These are phyloP conservation scores for Rhynchosporium secalis DNA, from an alignment of 2,329 filamentous ascomycete species.

Conservation along the genomic window DNA sequence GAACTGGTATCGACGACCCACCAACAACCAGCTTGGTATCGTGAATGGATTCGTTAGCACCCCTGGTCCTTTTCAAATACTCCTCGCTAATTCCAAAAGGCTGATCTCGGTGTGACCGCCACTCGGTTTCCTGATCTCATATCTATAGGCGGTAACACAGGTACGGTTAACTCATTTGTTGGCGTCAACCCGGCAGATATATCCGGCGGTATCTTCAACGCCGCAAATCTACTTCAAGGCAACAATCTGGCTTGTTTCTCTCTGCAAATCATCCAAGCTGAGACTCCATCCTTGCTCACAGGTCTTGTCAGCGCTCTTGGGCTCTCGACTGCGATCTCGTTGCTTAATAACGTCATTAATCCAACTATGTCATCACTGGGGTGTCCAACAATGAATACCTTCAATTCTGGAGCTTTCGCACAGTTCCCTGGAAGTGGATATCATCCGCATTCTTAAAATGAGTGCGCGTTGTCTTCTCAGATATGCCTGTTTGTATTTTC, in stretches of 20 bases:
- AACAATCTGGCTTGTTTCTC: slow-evolving; percentile 50
- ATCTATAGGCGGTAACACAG: slow-evolving; percentile 52
- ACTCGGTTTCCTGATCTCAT: slow-evolving; percentile 39
- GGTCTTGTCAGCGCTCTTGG: slow-evolving; percentile 4
- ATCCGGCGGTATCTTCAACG: slow-evolving; percentile 46
- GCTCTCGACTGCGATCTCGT: slow-evolving; percentile 4
- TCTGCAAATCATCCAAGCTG: slow-evolving; percentile 21
- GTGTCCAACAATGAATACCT: slow-evolving; percentile 19
- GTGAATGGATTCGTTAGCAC: slow-evolving; percentile 11
- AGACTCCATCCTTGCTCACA: slow-evolving; percentile 3
- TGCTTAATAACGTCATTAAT: slow-evolving; percentile 16
- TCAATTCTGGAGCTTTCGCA: slow-evolving; percentile 20
- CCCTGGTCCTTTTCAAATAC: too few species aligned
- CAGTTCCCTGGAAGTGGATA: slow-evolving; percentile 21
- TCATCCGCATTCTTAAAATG: not conserved
- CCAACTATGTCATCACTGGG: slow-evolving; percentile 10
- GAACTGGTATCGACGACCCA: slow-evolving; percentile 27
- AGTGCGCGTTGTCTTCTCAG: not conserved
- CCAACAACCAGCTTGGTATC: slow-evolving; percentile 6
- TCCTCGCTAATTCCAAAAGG: slow-evolving; percentile 1
- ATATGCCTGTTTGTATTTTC: not conserved
- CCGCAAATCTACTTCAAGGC: slow-evolving; percentile 45
- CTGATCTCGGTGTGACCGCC: slow-evolving; percentile 44
- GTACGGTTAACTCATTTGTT: slow-evolving; percentile 51
- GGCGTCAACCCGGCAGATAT: slow-evolving; percentile 47